Evolutionary conservation across 441 rosid species (phyloP).

Genomic region (Eutrema salsugineum): DNA sequence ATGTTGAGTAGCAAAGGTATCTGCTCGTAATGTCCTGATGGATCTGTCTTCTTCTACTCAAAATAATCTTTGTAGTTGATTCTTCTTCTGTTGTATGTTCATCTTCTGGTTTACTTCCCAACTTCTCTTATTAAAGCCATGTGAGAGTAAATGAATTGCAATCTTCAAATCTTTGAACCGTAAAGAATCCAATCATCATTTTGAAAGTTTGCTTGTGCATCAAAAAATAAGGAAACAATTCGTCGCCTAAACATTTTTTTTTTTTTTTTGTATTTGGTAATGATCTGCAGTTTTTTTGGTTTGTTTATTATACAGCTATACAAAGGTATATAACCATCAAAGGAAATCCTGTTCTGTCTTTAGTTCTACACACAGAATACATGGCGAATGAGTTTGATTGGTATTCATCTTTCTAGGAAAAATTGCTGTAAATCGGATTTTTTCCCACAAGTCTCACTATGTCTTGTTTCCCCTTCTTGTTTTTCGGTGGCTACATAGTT

Average conservation of each 20-base stretch:
- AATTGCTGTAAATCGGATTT: neutral
- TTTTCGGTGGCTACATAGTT: neutral
- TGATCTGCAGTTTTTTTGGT: neutral
- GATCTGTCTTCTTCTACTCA: neutral
- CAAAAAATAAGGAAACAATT: neutral
- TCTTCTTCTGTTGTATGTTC: slow-evolving; percentile 2
- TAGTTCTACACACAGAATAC: slow-evolving; percentile 3
- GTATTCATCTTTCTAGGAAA: neutral
- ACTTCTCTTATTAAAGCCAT: neutral
- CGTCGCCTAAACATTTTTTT: neutral
- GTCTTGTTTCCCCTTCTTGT: slow-evolving; percentile 7
- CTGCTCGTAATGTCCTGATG: neutral
- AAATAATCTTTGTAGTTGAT: neutral
- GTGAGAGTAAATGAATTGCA: too few relatives aligned
- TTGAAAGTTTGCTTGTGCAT: neutral
- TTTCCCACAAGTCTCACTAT: neutral
- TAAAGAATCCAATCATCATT: neutral
- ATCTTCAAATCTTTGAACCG: neutral
- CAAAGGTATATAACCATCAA: neutral
- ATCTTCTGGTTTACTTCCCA: neutral
- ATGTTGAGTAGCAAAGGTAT: neutral
- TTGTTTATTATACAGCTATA: neutral
- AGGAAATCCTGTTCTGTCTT: neutral
- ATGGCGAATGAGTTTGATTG: neutral
- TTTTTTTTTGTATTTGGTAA: neutral